Conservation (phyloP, 768 basidiomycete genomes). For the Phallus indusiatus region DNA sequence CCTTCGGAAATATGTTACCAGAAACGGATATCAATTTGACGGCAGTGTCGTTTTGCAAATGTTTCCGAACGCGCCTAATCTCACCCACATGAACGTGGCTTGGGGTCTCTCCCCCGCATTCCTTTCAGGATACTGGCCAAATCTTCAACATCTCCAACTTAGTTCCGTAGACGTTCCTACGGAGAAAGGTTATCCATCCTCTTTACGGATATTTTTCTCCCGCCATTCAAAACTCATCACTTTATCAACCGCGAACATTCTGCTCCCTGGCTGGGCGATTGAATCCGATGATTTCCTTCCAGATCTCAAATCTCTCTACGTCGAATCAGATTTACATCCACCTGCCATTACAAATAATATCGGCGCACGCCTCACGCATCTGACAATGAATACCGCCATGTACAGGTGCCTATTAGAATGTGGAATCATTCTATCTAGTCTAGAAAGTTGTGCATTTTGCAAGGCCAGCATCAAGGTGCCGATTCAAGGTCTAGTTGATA, state of each 20-base stretch:
- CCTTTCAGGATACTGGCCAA: background rate
- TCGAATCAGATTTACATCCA: too few relatives aligned
- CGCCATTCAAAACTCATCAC: background rate
- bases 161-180: background rate
- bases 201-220: background rate
- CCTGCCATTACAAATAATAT: background rate
- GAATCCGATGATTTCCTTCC: background rate
- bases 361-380: background rate
- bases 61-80: background rate
- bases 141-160: background rate
- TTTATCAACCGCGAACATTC: background rate
- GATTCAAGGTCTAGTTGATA: background rate
- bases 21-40: too few relatives aligned
- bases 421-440: background rate
- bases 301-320: background rate
- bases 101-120: background rate
- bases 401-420: background rate
- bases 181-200: background rate
- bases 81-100: background rate
- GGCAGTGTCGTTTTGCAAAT: too few relatives aligned
- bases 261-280: background rate
- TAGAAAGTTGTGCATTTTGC: background rate
- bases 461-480: background rate
- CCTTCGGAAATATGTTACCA: too few relatives aligned
- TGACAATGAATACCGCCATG: background rate